Evolutionary conservation across 768 basidiomycete species (phyloP).

Genomic region (Agaricus sinodeliciosus): DNA sequence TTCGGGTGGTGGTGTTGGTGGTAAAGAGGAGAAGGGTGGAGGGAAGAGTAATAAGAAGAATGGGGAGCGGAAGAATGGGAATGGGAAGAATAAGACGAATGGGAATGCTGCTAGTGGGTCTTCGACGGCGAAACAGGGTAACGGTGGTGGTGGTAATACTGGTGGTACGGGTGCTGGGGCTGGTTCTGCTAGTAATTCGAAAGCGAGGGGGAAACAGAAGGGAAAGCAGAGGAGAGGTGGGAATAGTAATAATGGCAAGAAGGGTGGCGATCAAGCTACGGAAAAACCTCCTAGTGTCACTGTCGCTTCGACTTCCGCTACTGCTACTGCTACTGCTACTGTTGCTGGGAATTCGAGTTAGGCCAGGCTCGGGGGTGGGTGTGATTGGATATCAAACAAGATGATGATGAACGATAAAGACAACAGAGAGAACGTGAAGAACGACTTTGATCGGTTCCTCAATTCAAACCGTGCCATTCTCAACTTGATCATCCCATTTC

Average conservation of each 20-base stretch:
- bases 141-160: too few species aligned
- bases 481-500: constrained; percentile 1
- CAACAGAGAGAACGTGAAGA: background rate
- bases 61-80: background rate
- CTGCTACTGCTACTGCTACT: background rate
- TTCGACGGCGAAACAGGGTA: background rate
- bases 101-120: background rate
- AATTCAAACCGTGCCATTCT: background rate
- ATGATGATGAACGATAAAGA: background rate
- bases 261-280: background rate
- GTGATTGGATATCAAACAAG: background rate
- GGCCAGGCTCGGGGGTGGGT: constrained; percentile 7
- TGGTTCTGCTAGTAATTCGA: background rate
- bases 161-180: background rate
- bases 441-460: background rate
- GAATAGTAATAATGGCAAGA: background rate
- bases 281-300: background rate
- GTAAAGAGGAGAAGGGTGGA: background rate
- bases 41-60: background rate
- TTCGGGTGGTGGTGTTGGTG: constrained; percentile 3
- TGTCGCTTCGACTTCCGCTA: background rate
- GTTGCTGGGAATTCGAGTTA: constrained; percentile 1
- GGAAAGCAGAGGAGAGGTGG: background rate
- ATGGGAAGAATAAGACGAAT: background rate
- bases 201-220: background rate